Evolutionary conservation across 768 basidiomycete genomes (phyloP), one percentile per base, ranked within the genome.

Genomic region (Rhodotorula graminis): DNA sequence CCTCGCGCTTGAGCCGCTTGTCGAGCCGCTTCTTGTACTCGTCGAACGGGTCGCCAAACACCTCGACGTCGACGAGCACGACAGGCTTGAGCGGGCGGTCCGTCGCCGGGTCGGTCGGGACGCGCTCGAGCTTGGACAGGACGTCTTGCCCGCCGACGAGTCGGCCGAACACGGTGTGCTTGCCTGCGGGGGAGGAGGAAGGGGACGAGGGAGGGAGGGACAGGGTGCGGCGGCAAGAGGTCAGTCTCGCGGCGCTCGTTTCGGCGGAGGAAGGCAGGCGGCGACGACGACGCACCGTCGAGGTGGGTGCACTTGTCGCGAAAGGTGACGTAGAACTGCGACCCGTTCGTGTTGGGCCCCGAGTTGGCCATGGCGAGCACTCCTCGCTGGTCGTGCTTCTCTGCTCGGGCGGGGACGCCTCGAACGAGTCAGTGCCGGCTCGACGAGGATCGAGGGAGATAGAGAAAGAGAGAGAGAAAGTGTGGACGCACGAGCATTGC

Each of bases 121-220:
- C 82, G 46, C 87, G 86, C 80, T 98, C 96, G 40, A 99, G 82
- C 12, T 89, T 86, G 78, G 91, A 86, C 2, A 98, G 83, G 14
- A 95, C 88, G 42, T 94, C 91, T 80, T 95, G 91, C 29, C 95
- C 96, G 16, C 96, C 96, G 4, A 99, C 94, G 23, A 98, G 85
- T 77, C 95, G 94, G 6, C 96, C 96, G 78, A 98, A 99, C 4
- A 98, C 96, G 0, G 80, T 79, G 70, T 79, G 78, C 63, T 78
- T 77, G 63, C 66, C 70, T 61, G 40, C 18, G 12, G 19, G 15
- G 15, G 40, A 2, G 19, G 14, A 15, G 3, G n/a, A 9, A 14
- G 37, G 0, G 63, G n/a, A 9, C 25, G 33, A 40, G 14, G 1
- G 57, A 12, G 44, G 15, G 44, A 46, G 44, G 18, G 42, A 44